A percentile compares a stretch with the other conserved stretches of the same genome.
Conservation (phyloP, 306 rosid species). For the Hylodesmum podocarpum region DNA sequence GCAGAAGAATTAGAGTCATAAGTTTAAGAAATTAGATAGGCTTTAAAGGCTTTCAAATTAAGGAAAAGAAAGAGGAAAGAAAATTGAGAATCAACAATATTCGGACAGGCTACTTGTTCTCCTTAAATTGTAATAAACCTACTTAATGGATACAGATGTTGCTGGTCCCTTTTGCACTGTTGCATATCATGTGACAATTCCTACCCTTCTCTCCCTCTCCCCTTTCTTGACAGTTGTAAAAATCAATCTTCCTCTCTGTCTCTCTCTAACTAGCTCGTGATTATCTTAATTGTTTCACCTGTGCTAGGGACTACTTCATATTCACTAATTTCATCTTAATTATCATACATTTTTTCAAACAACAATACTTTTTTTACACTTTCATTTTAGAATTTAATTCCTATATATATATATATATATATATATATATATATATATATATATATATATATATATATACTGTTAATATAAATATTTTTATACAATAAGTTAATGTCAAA, state of each 20-base stretch:
- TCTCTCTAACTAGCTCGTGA: constrained; percentile 42
- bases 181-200: constrained; percentile 64
- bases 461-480: no score
- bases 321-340: background rate
- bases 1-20: constrained; percentile 39
- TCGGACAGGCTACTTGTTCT: constrained; percentile 48
- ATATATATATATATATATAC: no score
- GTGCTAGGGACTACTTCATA: constrained; percentile 29
- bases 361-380: background rate
- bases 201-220: constrained; percentile 22
- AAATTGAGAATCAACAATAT: constrained; percentile 36
- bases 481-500: no score
- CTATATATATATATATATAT: no score
- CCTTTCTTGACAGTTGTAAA: constrained; percentile 45
- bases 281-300: constrained; percentile 60
- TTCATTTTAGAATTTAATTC: background rate
- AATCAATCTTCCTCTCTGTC: no score
- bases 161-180: constrained; percentile 55
- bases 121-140: constrained; percentile 49
- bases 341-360: background rate
- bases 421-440: no score
- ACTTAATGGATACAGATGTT: constrained; percentile 61
- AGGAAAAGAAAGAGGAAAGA: background rate
- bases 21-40: constrained; percentile 32
- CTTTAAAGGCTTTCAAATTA: constrained; percentile 16